phyloP scores from a whole-genome alignment of 2,329 filamentous ascomycete genomes.

The Neonectria hederae region DNA sequence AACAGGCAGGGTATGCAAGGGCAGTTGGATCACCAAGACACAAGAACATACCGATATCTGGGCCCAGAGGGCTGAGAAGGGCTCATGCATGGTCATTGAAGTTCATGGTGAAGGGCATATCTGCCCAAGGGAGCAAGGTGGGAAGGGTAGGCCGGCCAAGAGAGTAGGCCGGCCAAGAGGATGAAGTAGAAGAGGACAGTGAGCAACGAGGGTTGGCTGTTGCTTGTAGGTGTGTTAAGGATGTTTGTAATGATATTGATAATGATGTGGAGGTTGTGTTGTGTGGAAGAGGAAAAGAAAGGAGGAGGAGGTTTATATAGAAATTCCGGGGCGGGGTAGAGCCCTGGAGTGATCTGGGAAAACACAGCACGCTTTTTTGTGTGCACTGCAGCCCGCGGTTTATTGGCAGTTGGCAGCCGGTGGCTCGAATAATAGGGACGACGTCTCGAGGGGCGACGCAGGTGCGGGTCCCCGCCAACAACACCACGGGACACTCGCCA shows the following conservation, averaged over 20 bases:
- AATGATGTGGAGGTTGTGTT: background rate
- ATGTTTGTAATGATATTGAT: background rate
- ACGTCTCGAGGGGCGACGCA: slow-evolving; percentile 2
- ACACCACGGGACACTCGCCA: background rate
- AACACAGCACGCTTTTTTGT: slow-evolving; percentile 7
- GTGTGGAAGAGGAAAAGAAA: slow-evolving; percentile 11
- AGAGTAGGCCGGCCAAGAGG: background rate
- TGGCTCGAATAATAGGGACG: background rate
- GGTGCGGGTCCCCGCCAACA: background rate
- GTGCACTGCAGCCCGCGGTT: background rate
- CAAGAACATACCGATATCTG: background rate
- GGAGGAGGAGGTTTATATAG: slow-evolving; percentile 25
- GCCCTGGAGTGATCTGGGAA: slow-evolving; percentile 19
- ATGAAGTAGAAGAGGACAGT: background rate
- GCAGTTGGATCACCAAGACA: background rate
- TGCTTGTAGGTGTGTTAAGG: background rate
- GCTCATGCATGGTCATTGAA: too few relatives aligned
- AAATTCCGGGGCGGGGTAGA: slow-evolving; percentile 6
- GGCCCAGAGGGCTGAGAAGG: too few relatives aligned
- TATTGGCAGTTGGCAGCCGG: background rate
- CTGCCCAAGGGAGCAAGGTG: too few relatives aligned
- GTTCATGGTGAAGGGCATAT: too few relatives aligned
- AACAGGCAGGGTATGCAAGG: background rate
- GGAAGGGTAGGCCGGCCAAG: background rate
- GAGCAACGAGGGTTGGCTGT: background rate